Evolutionary conservation across 2,329 filamentous ascomycete genomes (phyloP).

Genomic region (Aspergillaceae sp.): DNA sequence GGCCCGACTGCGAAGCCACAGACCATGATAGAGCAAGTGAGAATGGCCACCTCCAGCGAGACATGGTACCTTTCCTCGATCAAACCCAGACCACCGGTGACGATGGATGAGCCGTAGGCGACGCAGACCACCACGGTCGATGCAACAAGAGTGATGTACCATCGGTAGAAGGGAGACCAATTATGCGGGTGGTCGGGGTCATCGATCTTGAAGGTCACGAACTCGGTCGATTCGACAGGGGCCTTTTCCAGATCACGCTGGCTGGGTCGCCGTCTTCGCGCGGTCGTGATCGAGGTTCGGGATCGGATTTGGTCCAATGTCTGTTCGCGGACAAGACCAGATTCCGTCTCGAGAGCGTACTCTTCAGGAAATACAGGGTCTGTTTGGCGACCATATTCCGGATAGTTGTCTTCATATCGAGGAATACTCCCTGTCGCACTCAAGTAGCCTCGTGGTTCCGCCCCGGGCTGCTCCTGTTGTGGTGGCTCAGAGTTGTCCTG

Average conservation of each 20-base stretch:
- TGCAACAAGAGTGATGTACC: conserved; percentile 76
- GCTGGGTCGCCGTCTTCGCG: conserved; percentile 1
- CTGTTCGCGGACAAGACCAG: conserved; percentile 13
- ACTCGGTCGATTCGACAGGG: conserved; percentile 11
- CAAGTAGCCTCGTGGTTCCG: not conserved
- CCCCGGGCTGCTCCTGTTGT: not conserved
- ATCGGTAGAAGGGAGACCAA: conserved; percentile 64
- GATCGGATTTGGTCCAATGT: conserved; percentile 13
- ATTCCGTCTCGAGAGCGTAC: conserved; percentile 14
- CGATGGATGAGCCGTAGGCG: conserved; percentile 59
- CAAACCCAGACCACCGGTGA: conserved; percentile 63
- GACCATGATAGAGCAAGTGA: conserved; percentile 66
- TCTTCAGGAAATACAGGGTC: conserved; percentile 16
- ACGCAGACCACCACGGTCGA: conserved; percentile 63
- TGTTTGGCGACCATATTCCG: conserved; percentile 7
- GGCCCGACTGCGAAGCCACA: conserved; percentile 56
- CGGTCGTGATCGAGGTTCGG: conserved; percentile 2
- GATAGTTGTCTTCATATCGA: not conserved
- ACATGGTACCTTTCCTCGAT: conserved; percentile 56
- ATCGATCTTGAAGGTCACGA: conserved; percentile 56
- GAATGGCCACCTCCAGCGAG: conserved; percentile 61
- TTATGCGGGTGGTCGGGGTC: conserved; percentile 72
- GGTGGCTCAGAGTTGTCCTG: not conserved
- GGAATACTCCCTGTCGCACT: not conserved
- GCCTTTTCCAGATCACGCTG: conserved; percentile 20